These are phyloP conservation scores for Mortierella sp. DNA, from an alignment of 371 early-diverging fungal genomes.

Conservation along the genomic window DNA sequence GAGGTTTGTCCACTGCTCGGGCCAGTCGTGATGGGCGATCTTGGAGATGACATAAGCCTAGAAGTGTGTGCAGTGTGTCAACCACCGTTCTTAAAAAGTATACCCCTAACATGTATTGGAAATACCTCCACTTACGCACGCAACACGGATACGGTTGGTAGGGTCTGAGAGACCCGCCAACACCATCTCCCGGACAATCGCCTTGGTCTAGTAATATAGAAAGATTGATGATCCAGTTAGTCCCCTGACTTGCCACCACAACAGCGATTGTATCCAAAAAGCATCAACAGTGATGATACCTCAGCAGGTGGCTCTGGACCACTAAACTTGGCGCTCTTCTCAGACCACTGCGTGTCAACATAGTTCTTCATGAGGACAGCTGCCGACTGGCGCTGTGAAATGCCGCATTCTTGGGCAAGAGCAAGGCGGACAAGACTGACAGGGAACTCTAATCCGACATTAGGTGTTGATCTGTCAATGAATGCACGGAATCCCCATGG, in stretches of 20 bases:
- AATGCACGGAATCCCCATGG: no score
- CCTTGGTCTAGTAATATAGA: constrained; percentile 36
- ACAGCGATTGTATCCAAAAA: no score
- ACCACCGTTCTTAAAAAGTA: no score
- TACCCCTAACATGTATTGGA: no score
- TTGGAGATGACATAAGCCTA: constrained; percentile 88
- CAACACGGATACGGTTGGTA: constrained; percentile 42
- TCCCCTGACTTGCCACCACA: constrained; percentile 15
- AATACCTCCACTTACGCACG: constrained; percentile 29
- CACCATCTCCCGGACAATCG: constrained; percentile 45
- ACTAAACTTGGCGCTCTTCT: constrained; percentile 64
- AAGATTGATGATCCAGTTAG: neutral
- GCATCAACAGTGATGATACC: constrained; percentile 12
- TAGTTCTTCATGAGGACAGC: constrained; percentile 82
- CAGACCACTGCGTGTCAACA: constrained; percentile 83
- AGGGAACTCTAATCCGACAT: constrained; percentile 61
- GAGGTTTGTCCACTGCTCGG: constrained; percentile 94
- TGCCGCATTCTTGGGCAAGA: constrained; percentile 67
- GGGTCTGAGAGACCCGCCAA: constrained; percentile 54
- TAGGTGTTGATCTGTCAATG: neutral
- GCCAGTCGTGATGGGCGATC: constrained; percentile 94
- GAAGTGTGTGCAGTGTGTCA: neutral
- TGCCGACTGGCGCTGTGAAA: constrained; percentile 83
- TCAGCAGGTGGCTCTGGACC: constrained; percentile 54
- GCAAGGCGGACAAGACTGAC: constrained; percentile 75